Conservation (phyloP, 208 protist species). For the Trypanosoma platydactyli region DNA sequence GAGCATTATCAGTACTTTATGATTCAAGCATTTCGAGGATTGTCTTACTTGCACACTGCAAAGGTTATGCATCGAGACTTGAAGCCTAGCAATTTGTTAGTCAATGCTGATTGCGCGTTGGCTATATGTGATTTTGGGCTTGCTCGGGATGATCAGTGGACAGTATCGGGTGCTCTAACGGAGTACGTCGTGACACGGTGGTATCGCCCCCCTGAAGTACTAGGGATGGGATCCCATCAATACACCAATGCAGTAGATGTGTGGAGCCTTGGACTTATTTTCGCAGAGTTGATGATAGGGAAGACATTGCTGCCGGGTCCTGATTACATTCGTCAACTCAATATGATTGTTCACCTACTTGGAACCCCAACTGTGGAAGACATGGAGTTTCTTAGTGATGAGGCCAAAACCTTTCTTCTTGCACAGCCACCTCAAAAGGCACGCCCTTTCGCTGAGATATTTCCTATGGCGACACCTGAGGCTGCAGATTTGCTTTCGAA, state of each 20-base stretch:
- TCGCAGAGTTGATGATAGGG: slow-evolving; percentile 98
- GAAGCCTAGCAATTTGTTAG: slow-evolving; percentile 94
- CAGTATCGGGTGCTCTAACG: slow-evolving; percentile 76
- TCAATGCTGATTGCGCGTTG: slow-evolving; percentile 95
- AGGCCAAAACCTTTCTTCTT: slow-evolving; percentile 70
- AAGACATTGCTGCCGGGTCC: slow-evolving; percentile 94
- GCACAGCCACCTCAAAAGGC: slow-evolving; percentile 51
- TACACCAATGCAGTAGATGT: slow-evolving; percentile 97
- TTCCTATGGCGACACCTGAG: slow-evolving; percentile 92
- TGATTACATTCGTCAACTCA: slow-evolving; percentile 87
- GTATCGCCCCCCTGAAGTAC: slow-evolving; percentile 99
- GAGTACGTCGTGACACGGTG: slow-evolving; percentile 98
- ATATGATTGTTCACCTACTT: slow-evolving; percentile 82
- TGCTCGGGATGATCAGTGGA: slow-evolving; percentile 78
- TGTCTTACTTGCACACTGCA: slow-evolving; percentile 97
- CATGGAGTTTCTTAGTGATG: slow-evolving; percentile 87
- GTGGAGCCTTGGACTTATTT: slow-evolving; percentile 97
- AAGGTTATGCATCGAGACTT: slow-evolving; percentile 97
- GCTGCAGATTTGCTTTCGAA: slow-evolving; percentile 93
- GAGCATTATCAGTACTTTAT: slow-evolving; percentile 99
- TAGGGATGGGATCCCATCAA: slow-evolving; percentile 84
- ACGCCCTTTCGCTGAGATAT: slow-evolving; percentile 76
- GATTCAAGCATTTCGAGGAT: slow-evolving; percentile 96
- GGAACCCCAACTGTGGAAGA: slow-evolving; percentile 73
- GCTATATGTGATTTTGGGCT: slow-evolving; percentile 95